phyloP scores from a whole-genome alignment of 2,329 filamentous ascomycete species.

The Trichoderma guizhouense region DNA sequence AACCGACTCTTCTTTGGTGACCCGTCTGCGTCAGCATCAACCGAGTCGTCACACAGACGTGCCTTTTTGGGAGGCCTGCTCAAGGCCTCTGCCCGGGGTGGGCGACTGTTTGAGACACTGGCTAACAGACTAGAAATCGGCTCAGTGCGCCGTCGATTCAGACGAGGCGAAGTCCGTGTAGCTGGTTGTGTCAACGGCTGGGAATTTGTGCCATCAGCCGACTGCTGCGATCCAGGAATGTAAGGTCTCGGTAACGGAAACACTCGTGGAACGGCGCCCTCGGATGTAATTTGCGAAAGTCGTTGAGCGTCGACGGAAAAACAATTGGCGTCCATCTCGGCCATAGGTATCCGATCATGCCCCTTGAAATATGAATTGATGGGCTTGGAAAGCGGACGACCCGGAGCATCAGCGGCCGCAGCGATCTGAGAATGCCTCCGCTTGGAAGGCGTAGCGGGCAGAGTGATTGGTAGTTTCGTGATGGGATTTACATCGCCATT shows the following conservation, averaged over 20 bases:
- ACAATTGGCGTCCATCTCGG: constrained; percentile 62
- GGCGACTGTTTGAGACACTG: constrained; percentile 23
- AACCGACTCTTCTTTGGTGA: constrained; percentile 52
- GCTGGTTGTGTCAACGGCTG: constrained; percentile 19
- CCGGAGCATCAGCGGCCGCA: constrained; percentile 21
- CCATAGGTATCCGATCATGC: constrained; percentile 52
- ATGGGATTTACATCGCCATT: constrained; percentile 83
- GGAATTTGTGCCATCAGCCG: constrained; percentile 11
- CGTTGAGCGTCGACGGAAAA: constrained; percentile 51
- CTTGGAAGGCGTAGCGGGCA: constrained; percentile 42
- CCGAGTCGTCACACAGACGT: constrained; percentile 48
- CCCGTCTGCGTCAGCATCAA: constrained; percentile 29
- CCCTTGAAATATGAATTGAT: constrained; percentile 55
- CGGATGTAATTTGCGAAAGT: constrained; percentile 47
- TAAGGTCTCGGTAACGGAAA: constrained; percentile 60
- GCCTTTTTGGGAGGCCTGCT: constrained; percentile 54
- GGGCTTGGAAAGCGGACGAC: constrained; percentile 42
- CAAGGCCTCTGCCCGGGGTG: constrained; percentile 23
- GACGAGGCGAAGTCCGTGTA: constrained; percentile 36
- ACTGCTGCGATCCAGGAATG: constrained; percentile 38
- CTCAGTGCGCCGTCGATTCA: constrained; percentile 51
- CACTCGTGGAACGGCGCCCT: constrained; percentile 51
- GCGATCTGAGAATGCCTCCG: constrained; percentile 39
- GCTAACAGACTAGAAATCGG: constrained; percentile 46
- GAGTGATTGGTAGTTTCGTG: constrained; percentile 66